These are phyloP conservation scores for Diplotaxis tenuifolia DNA, from an alignment of 345 rosid genomes.

Conservation along the genomic window DNA sequence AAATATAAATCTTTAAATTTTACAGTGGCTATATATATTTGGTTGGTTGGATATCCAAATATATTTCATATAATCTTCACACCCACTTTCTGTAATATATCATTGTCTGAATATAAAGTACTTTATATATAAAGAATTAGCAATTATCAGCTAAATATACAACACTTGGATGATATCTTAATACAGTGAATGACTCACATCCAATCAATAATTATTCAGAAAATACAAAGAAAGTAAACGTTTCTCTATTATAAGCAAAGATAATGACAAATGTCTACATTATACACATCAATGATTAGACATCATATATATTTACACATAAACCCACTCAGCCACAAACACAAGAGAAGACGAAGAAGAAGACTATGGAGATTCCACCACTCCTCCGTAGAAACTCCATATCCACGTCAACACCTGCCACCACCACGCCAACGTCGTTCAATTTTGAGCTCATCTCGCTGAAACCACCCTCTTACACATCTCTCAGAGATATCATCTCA, in stretches of 20 bases:
- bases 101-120: background rate
- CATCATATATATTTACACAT: background rate
- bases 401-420: too few species aligned
- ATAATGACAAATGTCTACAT: slow-evolving; percentile 25
- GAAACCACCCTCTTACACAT: slow-evolving; percentile 60
- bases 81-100: background rate
- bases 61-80: background rate
- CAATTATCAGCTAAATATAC: background rate
- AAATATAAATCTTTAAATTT: background rate
- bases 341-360: too few species aligned
- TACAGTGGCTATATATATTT: background rate
- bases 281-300: slow-evolving; percentile 19
- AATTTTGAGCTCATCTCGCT: slow-evolving; percentile 43
- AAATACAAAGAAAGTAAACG: slow-evolving; percentile 19
- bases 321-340: background rate
- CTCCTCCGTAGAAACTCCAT: slow-evolving; percentile 57
- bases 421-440: slow-evolving; percentile 5
- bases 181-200: background rate
- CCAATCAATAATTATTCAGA: background rate
- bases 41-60: slow-evolving; percentile 18
- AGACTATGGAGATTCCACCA: slow-evolving; percentile 21
- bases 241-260: background rate
- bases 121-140: background rate
- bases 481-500: slow-evolving; percentile 70
- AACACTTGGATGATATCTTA: background rate